Evolutionary conservation across 2,329 filamentous ascomycete genomes (phyloP).

Genomic region (Lomentospora prolificans): DNA sequence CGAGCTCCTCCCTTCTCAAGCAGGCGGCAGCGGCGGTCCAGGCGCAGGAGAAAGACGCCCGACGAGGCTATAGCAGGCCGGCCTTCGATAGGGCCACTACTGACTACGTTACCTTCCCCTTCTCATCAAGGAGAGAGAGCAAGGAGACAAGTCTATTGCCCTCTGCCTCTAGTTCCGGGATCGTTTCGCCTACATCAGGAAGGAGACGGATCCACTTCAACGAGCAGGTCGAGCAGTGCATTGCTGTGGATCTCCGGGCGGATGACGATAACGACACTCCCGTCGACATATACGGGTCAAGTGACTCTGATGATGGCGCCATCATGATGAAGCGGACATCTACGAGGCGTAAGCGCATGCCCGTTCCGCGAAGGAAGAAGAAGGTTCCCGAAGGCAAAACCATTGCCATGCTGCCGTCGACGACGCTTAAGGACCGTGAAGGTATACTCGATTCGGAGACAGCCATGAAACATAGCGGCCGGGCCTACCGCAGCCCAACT

Average conservation of each 20-base stretch:
- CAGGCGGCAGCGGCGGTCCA: conserved; percentile 81
- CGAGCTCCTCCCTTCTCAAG: conserved; percentile 78
- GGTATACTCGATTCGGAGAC: conserved; percentile 63
- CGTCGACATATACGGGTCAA: conserved; percentile 40
- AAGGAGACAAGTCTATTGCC: conserved; percentile 39
- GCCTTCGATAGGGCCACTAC: conserved; percentile 54
- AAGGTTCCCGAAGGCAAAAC: conserved; percentile 61
- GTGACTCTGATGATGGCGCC: conserved; percentile 65
- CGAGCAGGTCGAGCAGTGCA: conserved; percentile 90
- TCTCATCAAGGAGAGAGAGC: conserved; percentile 51
- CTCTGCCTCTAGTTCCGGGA: conserved; percentile 64
- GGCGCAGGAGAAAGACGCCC: conserved; percentile 59
- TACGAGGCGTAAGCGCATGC: conserved; percentile 45
- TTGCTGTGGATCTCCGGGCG: conserved; percentile 80
- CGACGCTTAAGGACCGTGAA: conserved; percentile 73
- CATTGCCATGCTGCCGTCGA: conserved; percentile 80
- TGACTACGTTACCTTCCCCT: conserved; percentile 58
- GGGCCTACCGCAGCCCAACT: conserved; percentile 35
- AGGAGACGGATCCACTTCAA: conserved; percentile 92
- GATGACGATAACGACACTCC: conserved; percentile 61
- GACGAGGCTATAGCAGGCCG: conserved; percentile 38
- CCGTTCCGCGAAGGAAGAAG: conserved; percentile 36
- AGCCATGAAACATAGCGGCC: conserved; percentile 51
- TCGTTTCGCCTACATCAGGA: conserved; percentile 51
- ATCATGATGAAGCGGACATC: conserved; percentile 70